Percentiles rank a stretch among this genome's conserved stretches.
phyloP scores from a whole-genome alignment of 352 stramenopile species.

The Achlya hypogyna region DNA sequence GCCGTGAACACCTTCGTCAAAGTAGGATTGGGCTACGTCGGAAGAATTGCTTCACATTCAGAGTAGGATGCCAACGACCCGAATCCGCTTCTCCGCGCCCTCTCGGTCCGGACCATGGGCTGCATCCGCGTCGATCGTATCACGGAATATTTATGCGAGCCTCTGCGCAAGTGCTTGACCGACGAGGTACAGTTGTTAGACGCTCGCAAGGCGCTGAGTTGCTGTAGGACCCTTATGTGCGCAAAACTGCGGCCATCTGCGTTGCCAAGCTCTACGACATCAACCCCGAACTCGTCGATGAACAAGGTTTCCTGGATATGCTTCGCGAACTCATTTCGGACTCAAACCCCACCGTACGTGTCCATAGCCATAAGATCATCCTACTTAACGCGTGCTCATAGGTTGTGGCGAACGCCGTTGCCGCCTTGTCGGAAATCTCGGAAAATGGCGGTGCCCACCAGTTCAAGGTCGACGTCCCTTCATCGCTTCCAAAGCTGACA shows the following conservation, averaged over 20 bases:
- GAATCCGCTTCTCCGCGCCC: conserved; percentile 92
- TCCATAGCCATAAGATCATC: background rate
- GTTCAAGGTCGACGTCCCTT: conserved; percentile 53
- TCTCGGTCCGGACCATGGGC: conserved; percentile 98
- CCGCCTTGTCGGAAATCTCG: conserved; percentile 95
- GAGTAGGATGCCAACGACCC: conserved; percentile 66
- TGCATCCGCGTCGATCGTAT: conserved; percentile 99
- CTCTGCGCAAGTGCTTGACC: conserved; percentile 88
- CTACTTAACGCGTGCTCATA: background rate
- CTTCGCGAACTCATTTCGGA: conserved; percentile 98
- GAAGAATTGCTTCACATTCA: background rate
- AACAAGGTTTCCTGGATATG: conserved; percentile 93
- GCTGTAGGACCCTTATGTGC: conserved; percentile 93
- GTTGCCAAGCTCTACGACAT: conserved; percentile 99
- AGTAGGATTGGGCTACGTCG: conserved; percentile 12
- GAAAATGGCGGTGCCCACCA: conserved; percentile 90
- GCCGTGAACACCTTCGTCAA: conserved; percentile 99
- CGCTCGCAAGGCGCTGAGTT: background rate
- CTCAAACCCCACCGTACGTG: conserved; percentile 86
- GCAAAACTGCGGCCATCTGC: conserved; percentile 98
- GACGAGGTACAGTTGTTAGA: conserved; percentile 41
- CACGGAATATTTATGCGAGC: conserved; percentile 98
- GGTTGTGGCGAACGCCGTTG: conserved; percentile 98
- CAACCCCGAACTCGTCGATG: conserved; percentile 93
- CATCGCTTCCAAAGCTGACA: background rate